These are phyloP conservation scores for Paramyrothecium roridum DNA, from an alignment of 2,329 filamentous ascomycete species.

Conservation along the genomic window DNA sequence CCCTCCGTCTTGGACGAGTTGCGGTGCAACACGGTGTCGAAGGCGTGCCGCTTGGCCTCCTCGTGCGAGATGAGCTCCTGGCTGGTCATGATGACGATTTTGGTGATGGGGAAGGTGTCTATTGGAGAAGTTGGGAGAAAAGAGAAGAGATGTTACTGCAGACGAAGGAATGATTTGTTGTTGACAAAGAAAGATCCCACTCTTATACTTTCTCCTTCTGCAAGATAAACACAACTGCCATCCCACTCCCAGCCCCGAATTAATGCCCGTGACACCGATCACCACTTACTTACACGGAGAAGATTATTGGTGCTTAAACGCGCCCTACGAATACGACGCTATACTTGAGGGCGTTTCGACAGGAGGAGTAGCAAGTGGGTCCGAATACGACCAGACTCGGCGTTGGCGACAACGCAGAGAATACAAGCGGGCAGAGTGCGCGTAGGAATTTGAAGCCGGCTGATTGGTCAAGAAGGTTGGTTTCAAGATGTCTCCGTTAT, in stretches of 20 bases:
- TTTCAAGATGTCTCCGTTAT: too few relatives aligned
- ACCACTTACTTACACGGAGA: neutral
- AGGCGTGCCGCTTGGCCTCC: constrained; percentile 75
- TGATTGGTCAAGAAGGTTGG: too few relatives aligned
- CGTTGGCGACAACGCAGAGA: neutral
- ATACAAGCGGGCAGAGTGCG: neutral
- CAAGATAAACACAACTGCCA: neutral
- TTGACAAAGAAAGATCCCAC: neutral
- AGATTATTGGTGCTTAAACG: neutral
- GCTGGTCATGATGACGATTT: constrained; percentile 16
- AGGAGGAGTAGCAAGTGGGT: neutral
- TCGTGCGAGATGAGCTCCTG: constrained; percentile 70
- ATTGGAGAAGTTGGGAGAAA: too few relatives aligned
- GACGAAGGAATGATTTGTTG: neutral
- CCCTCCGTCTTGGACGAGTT: constrained; percentile 60
- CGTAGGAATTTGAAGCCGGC: too few relatives aligned
- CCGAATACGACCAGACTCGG: neutral
- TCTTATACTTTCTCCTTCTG: neutral
- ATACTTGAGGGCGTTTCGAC: neutral
- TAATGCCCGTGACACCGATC: neutral
- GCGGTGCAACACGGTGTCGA: constrained; percentile 79
- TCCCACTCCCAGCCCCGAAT: neutral
- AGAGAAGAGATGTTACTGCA: neutral
- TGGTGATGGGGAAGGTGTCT: too few relatives aligned
- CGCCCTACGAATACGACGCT: neutral